Percentiles rank a stretch among this genome's conserved stretches.
phyloP scores from a whole-genome alignment of 179 eudicot species.

The Heliamphora pulchella region DNA sequence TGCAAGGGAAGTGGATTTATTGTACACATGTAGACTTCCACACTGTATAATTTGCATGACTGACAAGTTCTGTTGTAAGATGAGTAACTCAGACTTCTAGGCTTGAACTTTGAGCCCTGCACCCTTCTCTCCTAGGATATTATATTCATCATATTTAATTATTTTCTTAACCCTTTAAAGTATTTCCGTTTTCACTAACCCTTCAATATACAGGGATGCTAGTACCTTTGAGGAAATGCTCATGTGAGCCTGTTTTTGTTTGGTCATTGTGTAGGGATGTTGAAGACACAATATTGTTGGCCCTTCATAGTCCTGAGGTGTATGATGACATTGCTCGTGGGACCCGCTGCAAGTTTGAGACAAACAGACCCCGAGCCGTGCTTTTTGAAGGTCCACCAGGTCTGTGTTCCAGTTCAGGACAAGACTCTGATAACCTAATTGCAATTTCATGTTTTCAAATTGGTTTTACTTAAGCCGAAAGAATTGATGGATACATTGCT shows the following conservation, averaged over 20 bases:
- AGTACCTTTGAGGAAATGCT: neutral
- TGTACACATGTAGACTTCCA: neutral
- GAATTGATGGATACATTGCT: neutral
- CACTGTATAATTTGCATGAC: neutral
- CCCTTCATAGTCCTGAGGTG: conserved; percentile 87
- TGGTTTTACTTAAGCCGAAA: neutral
- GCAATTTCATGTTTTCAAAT: neutral
- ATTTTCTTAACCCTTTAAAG: neutral
- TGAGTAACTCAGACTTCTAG: neutral
- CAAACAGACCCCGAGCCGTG: conserved; percentile 90
- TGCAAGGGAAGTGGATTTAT: neutral
- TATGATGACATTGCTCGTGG: conserved; percentile 98
- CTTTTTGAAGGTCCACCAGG: conserved; percentile 99
- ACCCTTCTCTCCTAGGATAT: neutral
- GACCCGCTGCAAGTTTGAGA: conserved; percentile 82
- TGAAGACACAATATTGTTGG: conserved; percentile 81
- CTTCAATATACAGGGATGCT: neutral
- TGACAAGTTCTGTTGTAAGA: neutral
- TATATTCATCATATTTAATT: neutral
- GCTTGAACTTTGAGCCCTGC: neutral
- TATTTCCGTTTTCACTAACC: no score
- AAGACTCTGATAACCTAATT: conserved; percentile 1
- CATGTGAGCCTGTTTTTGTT: neutral
- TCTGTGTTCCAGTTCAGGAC: conserved; percentile 23
- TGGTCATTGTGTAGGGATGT: conserved; percentile 45